Evolutionary conservation across 768 basidiomycete species (phyloP).

Genomic region (Tylopilus rubrobrunneus): DNA sequence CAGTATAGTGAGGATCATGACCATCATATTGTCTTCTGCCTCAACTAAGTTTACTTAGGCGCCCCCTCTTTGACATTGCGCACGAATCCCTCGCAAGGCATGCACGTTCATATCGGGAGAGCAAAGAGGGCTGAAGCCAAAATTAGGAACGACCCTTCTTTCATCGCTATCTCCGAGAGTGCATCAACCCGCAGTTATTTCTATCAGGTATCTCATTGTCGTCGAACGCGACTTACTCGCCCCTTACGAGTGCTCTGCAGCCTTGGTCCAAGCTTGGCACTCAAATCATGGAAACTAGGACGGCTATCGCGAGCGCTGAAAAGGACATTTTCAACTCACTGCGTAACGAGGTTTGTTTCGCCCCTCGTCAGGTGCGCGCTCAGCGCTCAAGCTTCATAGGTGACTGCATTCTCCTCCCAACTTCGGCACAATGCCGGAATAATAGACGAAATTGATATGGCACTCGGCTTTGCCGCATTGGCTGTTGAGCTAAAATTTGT

Average conservation of each 20-base stretch:
- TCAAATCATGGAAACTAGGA: constrained; percentile 56
- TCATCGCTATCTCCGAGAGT: constrained; percentile 59
- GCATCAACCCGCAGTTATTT: constrained; percentile 68
- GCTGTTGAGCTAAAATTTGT: constrained; percentile 77
- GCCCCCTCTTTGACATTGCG: constrained; percentile 73
- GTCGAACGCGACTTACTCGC: neutral
- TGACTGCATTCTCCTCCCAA: constrained; percentile 49
- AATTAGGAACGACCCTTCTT: constrained; percentile 45
- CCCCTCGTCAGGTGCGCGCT: neutral
- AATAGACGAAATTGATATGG: constrained; percentile 85
- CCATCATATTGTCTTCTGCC: neutral
- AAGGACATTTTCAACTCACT: constrained; percentile 69
- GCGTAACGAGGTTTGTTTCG: constrained; percentile 53
- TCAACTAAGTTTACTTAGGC: constrained; percentile 38
- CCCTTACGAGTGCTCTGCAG: constrained; percentile 33
- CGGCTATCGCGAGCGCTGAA: constrained; percentile 54
- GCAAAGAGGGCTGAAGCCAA: constrained; percentile 57
- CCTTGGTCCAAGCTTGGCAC: constrained; percentile 74
- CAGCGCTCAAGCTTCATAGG: constrained; percentile 37
- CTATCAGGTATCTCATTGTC: constrained; percentile 42
- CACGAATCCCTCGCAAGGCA: constrained; percentile 61
- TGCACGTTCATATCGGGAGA: constrained; percentile 69
- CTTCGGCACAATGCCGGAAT: constrained; percentile 75
- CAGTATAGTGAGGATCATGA: constrained; percentile 44
- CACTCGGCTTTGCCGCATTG: constrained; percentile 73